Conservation (phyloP, 192 early-diverging fungal species). For the Podila minutissima region DNA sequence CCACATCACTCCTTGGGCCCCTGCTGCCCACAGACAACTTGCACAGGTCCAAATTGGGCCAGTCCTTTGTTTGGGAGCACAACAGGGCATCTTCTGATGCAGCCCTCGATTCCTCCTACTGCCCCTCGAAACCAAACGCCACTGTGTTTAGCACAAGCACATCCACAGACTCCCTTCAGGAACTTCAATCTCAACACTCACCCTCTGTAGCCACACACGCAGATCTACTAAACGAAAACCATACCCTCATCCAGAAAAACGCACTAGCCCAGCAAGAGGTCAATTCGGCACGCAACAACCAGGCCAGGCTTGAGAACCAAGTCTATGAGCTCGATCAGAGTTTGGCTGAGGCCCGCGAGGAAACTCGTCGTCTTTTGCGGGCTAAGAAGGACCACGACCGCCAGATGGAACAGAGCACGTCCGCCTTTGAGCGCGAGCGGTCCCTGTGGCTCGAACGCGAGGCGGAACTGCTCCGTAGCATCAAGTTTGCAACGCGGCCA, state of each 20-base stretch:
- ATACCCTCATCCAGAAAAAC: constrained; percentile 46
- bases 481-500: constrained; percentile 52
- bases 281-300: constrained; percentile 29
- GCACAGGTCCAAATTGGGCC: constrained; percentile 2
- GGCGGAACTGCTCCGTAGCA: constrained; percentile 52
- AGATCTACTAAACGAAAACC: constrained; percentile 46
- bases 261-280: constrained; percentile 46
- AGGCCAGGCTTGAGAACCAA: constrained; percentile 59
- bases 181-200: background rate
- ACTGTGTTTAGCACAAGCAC: constrained; percentile 16
- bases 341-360: constrained; percentile 45
- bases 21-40: constrained; percentile 14
- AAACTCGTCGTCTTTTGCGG: constrained; percentile 45
- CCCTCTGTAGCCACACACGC: constrained; percentile 1
- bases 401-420: constrained; percentile 34
- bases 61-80: constrained; percentile 14
- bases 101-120: background rate
- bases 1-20: constrained; percentile 23
- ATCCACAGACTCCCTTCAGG: constrained; percentile 22
- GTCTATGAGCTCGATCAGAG: constrained; percentile 59
- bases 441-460: constrained; percentile 57
- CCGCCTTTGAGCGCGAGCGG: constrained; percentile 53
- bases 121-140: background rate
- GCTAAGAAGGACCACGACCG: constrained; percentile 57
- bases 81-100: background rate